A percentile compares a stretch with the other conserved stretches of the same genome.
Conservation (phyloP, 2,329 filamentous ascomycete genomes). For the Boeremia lycopersici region DNA sequence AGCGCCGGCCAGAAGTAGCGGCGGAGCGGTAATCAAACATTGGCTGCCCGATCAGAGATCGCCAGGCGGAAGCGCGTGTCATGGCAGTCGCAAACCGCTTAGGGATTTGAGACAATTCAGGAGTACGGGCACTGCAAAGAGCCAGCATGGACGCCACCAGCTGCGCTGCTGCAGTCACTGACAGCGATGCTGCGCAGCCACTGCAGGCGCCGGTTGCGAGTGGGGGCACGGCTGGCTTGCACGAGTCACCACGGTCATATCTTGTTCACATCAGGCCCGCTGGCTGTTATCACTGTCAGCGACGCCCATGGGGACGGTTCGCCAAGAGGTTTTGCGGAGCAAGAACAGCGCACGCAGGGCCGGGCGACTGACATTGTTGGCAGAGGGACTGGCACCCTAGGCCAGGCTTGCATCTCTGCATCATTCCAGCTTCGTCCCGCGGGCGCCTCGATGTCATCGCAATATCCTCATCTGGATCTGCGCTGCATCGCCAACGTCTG, state of each 20-base stretch:
- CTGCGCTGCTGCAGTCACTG: background rate
- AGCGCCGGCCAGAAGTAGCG: slow-evolving; percentile 7
- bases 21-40: slow-evolving; percentile 20
- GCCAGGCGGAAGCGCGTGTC: slow-evolving; percentile 12
- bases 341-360: slow-evolving; percentile 27
- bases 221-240: slow-evolving; percentile 24
- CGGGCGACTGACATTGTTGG: slow-evolving; percentile 20
- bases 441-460: slow-evolving; percentile 34
- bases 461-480: slow-evolving; percentile 23
- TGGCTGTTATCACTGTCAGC: slow-evolving; percentile 41
- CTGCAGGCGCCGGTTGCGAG: slow-evolving; percentile 15
- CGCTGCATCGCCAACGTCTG: slow-evolving; percentile 21
- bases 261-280: slow-evolving; percentile 37
- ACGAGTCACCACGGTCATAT: slow-evolving; percentile 39
- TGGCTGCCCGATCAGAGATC: slow-evolving; percentile 26
- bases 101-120: slow-evolving; percentile 19
- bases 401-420: slow-evolving; percentile 29
- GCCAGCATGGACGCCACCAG: slow-evolving; percentile 1
- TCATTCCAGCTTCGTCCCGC: slow-evolving; percentile 26
- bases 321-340: slow-evolving; percentile 37
- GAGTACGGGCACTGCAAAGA: slow-evolving; percentile 11
- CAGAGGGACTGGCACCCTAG: slow-evolving; percentile 12
- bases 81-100: slow-evolving; percentile 16
- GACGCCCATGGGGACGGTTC: slow-evolving; percentile 34
- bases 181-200: slow-evolving; percentile 2